Conservation (phyloP, 441 rosid species). For the Isatis lusitanica region DNA sequence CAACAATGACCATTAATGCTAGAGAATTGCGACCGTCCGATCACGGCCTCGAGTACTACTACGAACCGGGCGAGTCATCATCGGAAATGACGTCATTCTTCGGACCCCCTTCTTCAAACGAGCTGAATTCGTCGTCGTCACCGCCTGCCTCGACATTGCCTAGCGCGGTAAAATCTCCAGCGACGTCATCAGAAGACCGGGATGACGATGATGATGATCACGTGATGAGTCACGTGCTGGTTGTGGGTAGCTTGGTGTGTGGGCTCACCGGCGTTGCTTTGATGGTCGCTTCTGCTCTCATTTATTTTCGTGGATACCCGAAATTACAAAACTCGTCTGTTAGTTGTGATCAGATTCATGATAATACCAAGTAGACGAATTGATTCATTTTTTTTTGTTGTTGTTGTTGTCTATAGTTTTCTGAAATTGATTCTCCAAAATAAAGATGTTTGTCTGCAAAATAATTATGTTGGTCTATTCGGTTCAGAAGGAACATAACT, state of each 20-base stretch:
- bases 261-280: slow-evolving; percentile 55
- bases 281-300: slow-evolving; percentile 50
- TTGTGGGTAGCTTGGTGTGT: slow-evolving; percentile 58
- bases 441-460: neutral
- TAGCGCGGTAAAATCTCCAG: slow-evolving; percentile 46
- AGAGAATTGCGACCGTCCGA: slow-evolving; percentile 75
- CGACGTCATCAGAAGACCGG: neutral
- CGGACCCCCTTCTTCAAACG: slow-evolving; percentile 36
- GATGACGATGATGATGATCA: slow-evolving; percentile 28
- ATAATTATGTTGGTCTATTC: neutral
- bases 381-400: neutral
- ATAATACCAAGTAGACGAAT: neutral
- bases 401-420: neutral
- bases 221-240: slow-evolving; percentile 49
- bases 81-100: slow-evolving; percentile 64
- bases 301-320: slow-evolving; percentile 39
- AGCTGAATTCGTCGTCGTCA: slow-evolving; percentile 26
- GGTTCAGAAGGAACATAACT: neutral
- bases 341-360: slow-evolving; percentile 12
- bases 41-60: slow-evolving; percentile 68
- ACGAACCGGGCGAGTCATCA: slow-evolving; percentile 40
- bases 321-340: slow-evolving; percentile 15
- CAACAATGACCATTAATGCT: slow-evolving; percentile 21
- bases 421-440: slow-evolving; percentile 14
- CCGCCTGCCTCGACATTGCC: slow-evolving; percentile 41